Conservation (phyloP, 441 rosid species). For the Theobroma grandiflorum region DNA sequence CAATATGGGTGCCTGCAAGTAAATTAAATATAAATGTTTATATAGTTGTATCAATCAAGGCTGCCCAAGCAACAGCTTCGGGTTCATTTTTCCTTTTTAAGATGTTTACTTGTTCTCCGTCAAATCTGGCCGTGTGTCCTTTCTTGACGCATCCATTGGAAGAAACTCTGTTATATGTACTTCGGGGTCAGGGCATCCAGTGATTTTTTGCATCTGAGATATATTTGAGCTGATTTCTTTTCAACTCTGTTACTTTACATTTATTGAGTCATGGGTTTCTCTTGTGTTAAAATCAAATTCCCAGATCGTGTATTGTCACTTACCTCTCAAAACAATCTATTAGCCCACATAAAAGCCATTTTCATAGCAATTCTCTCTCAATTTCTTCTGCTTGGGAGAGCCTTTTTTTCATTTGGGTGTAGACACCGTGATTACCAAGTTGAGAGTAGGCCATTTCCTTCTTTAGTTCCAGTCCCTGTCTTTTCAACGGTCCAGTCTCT, state of each 20-base stretch:
- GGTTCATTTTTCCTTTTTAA: too few species aligned
- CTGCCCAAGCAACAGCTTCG: too few species aligned
- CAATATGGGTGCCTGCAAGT: too few species aligned
- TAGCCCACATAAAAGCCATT: not conserved
- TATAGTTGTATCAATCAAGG: too few species aligned
- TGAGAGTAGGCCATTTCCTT: not conserved
- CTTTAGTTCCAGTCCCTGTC: constrained; percentile 1
- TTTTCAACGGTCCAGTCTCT: not conserved
- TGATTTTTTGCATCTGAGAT: not conserved
- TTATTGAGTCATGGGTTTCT: not conserved
- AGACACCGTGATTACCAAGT: not conserved
- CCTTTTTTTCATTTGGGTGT: not conserved
- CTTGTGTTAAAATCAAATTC: not conserved
- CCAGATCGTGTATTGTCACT: not conserved
- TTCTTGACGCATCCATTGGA: not conserved
- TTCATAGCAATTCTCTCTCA: not conserved
- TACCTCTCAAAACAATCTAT: not conserved
- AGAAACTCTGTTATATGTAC: not conserved
- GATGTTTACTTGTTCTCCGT: too few species aligned
- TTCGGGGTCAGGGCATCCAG: not conserved
- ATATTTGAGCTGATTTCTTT: not conserved
- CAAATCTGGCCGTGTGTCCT: not conserved
- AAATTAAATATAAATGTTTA: too few species aligned
- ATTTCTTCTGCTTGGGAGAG: not conserved
- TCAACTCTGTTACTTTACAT: not conserved